Evolutionary conservation across 2,329 filamentous ascomycete genomes (phyloP).

Genomic region (Paramyrothecium roridum): DNA sequence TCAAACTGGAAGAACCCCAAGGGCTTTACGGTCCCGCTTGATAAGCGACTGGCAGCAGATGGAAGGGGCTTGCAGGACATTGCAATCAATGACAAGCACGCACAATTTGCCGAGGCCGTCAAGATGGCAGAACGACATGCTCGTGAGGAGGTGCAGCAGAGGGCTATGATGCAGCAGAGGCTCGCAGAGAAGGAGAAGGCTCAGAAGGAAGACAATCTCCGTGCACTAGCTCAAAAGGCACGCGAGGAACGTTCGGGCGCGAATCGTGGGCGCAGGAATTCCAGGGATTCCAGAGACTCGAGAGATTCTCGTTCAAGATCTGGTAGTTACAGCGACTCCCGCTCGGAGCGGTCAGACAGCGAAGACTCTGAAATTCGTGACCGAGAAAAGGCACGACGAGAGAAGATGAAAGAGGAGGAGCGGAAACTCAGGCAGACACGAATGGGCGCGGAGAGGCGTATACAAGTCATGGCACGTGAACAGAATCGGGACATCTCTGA

Average conservation of each 20-base stretch:
- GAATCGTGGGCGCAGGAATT: conserved; percentile 37
- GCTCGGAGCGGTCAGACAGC: conserved; percentile 45
- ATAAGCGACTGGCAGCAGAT: conserved; percentile 93
- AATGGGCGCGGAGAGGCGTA: conserved; percentile 89
- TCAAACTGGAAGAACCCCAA: conserved; percentile 99
- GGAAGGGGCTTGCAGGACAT: conserved; percentile 89
- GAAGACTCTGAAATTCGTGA: conserved; percentile 72
- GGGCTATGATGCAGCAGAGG: conserved; percentile 91
- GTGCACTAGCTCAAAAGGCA: conserved; percentile 84
- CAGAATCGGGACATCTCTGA: conserved; percentile 97
- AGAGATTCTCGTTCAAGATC: conserved; percentile 34
- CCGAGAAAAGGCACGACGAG: conserved; percentile 72
- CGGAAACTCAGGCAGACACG: conserved; percentile 87
- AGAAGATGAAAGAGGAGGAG: conserved; percentile 79
- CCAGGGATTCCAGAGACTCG: conserved; percentile 30
- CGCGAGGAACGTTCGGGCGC: conserved; percentile 71
- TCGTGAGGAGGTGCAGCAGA: conserved; percentile 89
- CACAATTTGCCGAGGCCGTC: conserved; percentile 89
- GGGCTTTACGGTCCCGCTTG: conserved; percentile 92
- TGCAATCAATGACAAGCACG: conserved; percentile 97
- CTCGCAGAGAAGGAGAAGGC: conserved; percentile 95
- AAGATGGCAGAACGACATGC: conserved; percentile 94
- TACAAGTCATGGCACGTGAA: conserved; percentile 91
- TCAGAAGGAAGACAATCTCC: conserved; percentile 89
- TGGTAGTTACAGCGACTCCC: conserved; percentile 50